These are phyloP conservation scores for Vanderwaltozyma yarrowii DNA, from an alignment of 805 yeast species.

Conservation along the genomic window DNA sequence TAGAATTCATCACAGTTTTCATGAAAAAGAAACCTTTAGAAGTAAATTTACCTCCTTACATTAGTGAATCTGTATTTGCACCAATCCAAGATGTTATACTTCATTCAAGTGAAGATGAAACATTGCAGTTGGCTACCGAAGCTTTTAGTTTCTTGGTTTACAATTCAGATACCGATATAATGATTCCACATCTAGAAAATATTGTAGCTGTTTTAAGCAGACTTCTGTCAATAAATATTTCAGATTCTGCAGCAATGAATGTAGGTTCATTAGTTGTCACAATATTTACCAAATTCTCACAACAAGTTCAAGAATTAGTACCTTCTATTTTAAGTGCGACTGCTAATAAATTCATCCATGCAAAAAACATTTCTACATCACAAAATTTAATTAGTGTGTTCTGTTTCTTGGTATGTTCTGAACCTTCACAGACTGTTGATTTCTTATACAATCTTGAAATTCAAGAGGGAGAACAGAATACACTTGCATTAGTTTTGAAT, in stretches of 20 bases:
- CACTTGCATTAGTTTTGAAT: slow-evolving; percentile 49
- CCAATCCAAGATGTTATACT: slow-evolving; percentile 23
- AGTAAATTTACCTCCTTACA: slow-evolving; percentile 17
- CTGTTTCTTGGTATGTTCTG: slow-evolving; percentile 54
- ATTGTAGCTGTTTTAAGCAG: slow-evolving; percentile 48
- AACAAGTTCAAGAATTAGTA: slow-evolving; percentile 29
- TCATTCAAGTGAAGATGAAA: slow-evolving; percentile 58
- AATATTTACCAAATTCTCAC: slow-evolving; percentile 43
- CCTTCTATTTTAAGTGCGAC: slow-evolving; percentile 64
- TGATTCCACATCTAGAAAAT: slow-evolving; percentile 9
- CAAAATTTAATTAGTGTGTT: slow-evolving; percentile 72
- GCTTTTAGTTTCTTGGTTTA: slow-evolving; percentile 52
- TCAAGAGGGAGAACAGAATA: slow-evolving; percentile 26
- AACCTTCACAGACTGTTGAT: slow-evolving; percentile 53
- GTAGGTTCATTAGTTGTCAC: slow-evolving; percentile 57
- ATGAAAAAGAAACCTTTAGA: slow-evolving; percentile 24
- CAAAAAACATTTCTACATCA: slow-evolving; percentile 61
- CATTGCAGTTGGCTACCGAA: slow-evolving; percentile 69
- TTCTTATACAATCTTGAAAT: slow-evolving; percentile 40
- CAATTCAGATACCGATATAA: slow-evolving; percentile 25
- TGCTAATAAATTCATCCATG: slow-evolving; percentile 50
- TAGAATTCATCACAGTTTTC: slow-evolving; percentile 23
- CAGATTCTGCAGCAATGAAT: slow-evolving; percentile 75
- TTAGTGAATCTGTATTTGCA: slow-evolving; percentile 17
- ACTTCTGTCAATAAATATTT: slow-evolving; percentile 57